phyloP scores from a whole-genome alignment of 1,284 basidiomycete species.

The Thecaphora frezii region DNA sequence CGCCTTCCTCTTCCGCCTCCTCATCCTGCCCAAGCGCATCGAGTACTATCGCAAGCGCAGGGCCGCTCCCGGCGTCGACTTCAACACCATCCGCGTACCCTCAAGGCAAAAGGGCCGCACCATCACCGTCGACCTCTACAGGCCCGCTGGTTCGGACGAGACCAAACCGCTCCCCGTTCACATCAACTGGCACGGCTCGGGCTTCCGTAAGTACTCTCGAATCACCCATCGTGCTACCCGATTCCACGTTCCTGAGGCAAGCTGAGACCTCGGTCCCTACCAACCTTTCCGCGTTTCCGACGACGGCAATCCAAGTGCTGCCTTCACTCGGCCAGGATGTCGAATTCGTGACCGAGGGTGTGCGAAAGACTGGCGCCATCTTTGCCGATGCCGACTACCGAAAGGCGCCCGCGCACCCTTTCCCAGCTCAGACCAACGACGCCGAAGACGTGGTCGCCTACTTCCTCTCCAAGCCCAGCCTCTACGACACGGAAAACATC shows the following conservation, averaged over 20 bases:
- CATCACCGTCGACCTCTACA: constrained; percentile 27
- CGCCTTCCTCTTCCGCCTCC: not conserved
- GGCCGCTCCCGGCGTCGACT: not conserved
- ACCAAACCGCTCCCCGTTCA: constrained; percentile 19
- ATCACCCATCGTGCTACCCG: too few species aligned
- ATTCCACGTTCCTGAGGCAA: too few species aligned
- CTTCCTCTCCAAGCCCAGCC: constrained; percentile 22
- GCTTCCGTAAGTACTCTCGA: constrained; percentile 6
- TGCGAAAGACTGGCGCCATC: constrained; percentile 17
- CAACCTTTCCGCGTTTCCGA: too few species aligned
- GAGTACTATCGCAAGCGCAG: not conserved
- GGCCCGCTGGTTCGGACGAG: constrained; percentile 7
- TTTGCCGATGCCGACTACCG: constrained; percentile 51
- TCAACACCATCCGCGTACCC: constrained; percentile 12
- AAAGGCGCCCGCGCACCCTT: constrained; percentile 52
- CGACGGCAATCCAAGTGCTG: too few species aligned
- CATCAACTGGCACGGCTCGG: constrained; percentile 35
- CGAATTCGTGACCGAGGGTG: constrained; percentile 10
- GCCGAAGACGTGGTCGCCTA: constrained; percentile 32
- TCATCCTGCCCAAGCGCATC: not conserved
- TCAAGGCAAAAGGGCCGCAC: constrained; percentile 24
- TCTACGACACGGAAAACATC: constrained; percentile 30
- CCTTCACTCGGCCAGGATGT: constrained; percentile 32
- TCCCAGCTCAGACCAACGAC: constrained; percentile 40
- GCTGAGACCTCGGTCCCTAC: not conserved